Conservation (phyloP, 257 asterid genomes). For the Lycium ferocissimum region DNA sequence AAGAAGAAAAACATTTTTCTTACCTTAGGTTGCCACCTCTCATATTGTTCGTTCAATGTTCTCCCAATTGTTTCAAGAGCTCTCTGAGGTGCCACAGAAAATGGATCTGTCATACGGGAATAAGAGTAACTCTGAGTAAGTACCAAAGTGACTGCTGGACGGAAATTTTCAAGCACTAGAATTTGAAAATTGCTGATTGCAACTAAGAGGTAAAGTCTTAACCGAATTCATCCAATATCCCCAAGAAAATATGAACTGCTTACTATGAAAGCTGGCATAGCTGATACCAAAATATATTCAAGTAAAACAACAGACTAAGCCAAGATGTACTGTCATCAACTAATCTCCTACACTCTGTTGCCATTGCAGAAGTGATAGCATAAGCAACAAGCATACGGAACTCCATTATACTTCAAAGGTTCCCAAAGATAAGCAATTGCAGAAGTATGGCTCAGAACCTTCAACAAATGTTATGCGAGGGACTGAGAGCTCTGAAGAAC, state of each 20-base stretch:
- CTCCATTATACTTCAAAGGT: slow-evolving; percentile 19
- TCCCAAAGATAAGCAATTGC: not conserved
- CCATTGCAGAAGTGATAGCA: not conserved
- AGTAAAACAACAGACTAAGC: not conserved
- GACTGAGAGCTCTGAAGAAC: not conserved
- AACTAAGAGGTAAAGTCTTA: slow-evolving; percentile 3
- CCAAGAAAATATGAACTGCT: slow-evolving; percentile 7
- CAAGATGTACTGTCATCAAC: slow-evolving; percentile 13
- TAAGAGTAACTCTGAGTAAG: not conserved
- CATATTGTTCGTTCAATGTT: slow-evolving; percentile 61
- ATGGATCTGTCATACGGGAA: slow-evolving; percentile 62
- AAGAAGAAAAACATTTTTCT: slow-evolving; percentile 32
- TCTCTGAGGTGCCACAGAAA: slow-evolving; percentile 67
- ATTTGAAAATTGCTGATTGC: slow-evolving; percentile 8
- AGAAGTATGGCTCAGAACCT: slow-evolving; percentile 11
- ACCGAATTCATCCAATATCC: not conserved
- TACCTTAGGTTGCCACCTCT: slow-evolving; percentile 88
- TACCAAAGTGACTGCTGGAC: not conserved
- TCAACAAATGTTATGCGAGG: not conserved
- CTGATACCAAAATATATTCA: slow-evolving; percentile 21
- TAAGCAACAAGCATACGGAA: not conserved
- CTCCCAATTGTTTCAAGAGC: slow-evolving; percentile 67
- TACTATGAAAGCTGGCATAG: not conserved
- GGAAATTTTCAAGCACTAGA: not conserved
- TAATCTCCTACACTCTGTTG: slow-evolving; percentile 12